Base-by-base conservation (phyloP, 352 stramenopile genomes). In the Pythium apleroticum region DNA sequence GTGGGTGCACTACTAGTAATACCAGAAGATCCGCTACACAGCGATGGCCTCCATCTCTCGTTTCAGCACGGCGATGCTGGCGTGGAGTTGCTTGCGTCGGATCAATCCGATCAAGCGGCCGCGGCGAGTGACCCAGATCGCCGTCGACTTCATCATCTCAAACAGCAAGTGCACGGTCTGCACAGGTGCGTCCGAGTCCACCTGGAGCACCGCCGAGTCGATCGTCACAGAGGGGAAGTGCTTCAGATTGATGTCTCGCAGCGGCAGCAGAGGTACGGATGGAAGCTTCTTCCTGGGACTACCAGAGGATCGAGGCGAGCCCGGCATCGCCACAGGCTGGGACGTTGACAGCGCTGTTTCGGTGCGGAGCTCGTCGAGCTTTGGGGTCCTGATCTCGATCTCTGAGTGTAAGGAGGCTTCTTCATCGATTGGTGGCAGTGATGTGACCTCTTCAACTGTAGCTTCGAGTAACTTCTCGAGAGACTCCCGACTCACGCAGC, bases 101-200 rank as follows among this genome's bases (percentile, higher is more conserved):
- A 91, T 79, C 20, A 84, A 66, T 19, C 80, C 84, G 6, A 85
- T 63, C 24, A 91, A 74, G 3, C 69, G 60, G n/a, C 81, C 81
- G 27, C 71, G 85, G 53, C 19, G 72, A 60, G 25, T 77, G 49
- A 74, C 78, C 74, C 17, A 84, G 50, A 50, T 61, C 28, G 50
- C 37, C 53, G 54, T 76, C 50, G n/a, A 74, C 63, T 49, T 77
- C 61, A 64, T 80, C 80, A 89, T 86, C 66, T 90, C 81, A 54
- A 92, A 91, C 41, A 91, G 73, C 58, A 90, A 78, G 58, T 92
- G 80, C 30, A 88, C 72, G 15, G 77, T 84, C 59, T 89, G 73
- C 55, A 90, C 56, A 4, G 78, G 76, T 25, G 80, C 81, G 24
- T 81, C 75, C 5, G 66, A 69, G 61, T 85, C 77, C 17, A 87